Evolutionary conservation across 2,329 filamentous ascomycete genomes (phyloP).

Genomic region (Fusarium cyanostomum): DNA sequence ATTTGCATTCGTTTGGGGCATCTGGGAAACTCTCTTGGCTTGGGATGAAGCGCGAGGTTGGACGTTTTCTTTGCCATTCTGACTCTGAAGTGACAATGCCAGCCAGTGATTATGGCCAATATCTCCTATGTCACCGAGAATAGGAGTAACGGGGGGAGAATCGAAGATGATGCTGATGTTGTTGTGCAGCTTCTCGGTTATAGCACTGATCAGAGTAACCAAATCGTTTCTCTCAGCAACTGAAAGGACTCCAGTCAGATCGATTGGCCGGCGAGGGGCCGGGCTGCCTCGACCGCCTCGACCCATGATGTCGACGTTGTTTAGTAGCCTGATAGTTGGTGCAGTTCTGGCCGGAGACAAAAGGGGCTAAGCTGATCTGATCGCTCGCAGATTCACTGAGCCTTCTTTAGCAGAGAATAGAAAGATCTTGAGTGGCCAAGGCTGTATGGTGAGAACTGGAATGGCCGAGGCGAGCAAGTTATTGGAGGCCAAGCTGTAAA

Average conservation of each 20-base stretch:
- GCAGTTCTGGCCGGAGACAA: background rate
- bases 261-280: conserved; percentile 56
- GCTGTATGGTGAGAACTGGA: background rate
- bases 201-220: conserved; percentile 58
- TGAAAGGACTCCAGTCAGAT: conserved; percentile 61
- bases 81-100: conserved; percentile 45
- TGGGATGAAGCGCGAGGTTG: conserved; percentile 6
- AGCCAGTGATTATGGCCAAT: conserved; percentile 50
- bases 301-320: conserved; percentile 47
- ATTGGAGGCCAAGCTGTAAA: background rate
- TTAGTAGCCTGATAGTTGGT: background rate
- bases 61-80: conserved; percentile 39
- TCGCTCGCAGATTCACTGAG: background rate
- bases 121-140: conserved; percentile 43
- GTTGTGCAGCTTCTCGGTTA: conserved; percentile 65
- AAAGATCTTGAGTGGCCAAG: conserved; percentile 1
- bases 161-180: conserved; percentile 64
- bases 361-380: background rate
- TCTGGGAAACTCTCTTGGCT: conserved; percentile 3
- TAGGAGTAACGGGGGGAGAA: conserved; percentile 50
- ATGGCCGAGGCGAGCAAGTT: background rate
- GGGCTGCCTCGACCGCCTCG: conserved; percentile 50
- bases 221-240: conserved; percentile 62
- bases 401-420: background rate
- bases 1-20: conserved; percentile 39